Conservation (phyloP, 768 basidiomycete species). For the Termitomyces titanicus region DNA sequence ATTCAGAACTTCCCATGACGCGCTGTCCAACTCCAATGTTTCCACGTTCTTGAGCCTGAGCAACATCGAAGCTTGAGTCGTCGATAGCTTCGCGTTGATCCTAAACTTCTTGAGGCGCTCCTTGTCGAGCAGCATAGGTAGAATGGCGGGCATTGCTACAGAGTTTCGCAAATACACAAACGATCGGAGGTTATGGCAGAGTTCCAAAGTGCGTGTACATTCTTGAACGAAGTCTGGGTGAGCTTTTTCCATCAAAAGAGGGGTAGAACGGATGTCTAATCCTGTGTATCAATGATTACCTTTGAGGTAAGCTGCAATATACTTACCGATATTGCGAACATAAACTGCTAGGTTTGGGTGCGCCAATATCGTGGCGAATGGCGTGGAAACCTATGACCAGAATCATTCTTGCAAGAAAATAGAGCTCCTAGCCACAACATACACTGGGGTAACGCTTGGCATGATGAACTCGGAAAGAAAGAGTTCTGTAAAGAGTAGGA, state of each 20-base stretch:
- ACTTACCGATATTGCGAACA: conserved; percentile 56
- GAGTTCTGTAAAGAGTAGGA: conserved; percentile 56
- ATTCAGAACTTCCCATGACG: conserved; percentile 63
- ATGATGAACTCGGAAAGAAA: conserved; percentile 53
- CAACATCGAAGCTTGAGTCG: conserved; percentile 44
- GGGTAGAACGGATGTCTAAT: conserved; percentile 50
- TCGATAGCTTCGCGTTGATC: conserved; percentile 49
- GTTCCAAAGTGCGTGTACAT: conserved; percentile 41
- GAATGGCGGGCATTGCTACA: conserved; percentile 40
- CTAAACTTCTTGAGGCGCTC: conserved; percentile 42
- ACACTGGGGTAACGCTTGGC: conserved; percentile 56
- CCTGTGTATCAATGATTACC: background rate
- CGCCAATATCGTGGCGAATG: conserved; percentile 54
- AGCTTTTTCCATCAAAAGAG: conserved; percentile 31
- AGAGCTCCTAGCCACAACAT: conserved; percentile 9
- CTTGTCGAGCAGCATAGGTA: conserved; percentile 43
- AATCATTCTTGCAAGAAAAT: no score
- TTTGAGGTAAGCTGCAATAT: background rate
- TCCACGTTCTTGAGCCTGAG: conserved; percentile 35
- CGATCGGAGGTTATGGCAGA: conserved; percentile 49
- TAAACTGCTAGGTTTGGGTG: conserved; percentile 54
- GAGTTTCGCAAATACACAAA: conserved; percentile 52
- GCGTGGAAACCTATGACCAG: conserved; percentile 38
- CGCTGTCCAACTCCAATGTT: conserved; percentile 49
- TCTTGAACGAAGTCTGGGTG: conserved; percentile 51